phyloP scores from a whole-genome alignment of 208 protist genomes.

The Acanthamoeba castellanii region DNA sequence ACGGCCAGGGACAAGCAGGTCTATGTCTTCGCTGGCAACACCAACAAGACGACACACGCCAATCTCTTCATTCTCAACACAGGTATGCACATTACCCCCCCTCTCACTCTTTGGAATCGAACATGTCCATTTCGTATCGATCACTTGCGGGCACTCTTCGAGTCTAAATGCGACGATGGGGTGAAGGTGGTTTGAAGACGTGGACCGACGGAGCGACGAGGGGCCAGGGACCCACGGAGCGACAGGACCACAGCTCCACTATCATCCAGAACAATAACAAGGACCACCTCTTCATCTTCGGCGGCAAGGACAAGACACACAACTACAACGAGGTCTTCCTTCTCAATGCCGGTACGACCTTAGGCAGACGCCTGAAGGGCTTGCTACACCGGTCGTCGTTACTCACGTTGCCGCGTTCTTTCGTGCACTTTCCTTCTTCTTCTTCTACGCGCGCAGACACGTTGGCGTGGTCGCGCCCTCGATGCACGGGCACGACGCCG shows the following conservation, averaged over 20 bases:
- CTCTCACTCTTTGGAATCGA: neutral
- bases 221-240: constrained; percentile 11
- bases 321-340: constrained; percentile 51
- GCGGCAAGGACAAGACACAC: constrained; percentile 67
- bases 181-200: constrained; percentile 46
- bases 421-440: neutral
- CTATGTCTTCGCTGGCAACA: constrained; percentile 33
- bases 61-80: constrained; percentile 63
- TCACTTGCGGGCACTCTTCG: too few species aligned
- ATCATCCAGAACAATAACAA: constrained; percentile 61
- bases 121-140: neutral
- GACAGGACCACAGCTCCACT: constrained; percentile 13
- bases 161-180: neutral
- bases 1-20: constrained; percentile 26
- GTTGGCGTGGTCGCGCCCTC: constrained; percentile 43
- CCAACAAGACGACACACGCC: constrained; percentile 20
- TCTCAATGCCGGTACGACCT: constrained; percentile 36
- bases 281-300: constrained; percentile 70
- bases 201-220: constrained; percentile 18
- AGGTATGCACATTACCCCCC: neutral
- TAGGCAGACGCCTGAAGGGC: neutral
- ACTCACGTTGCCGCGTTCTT: neutral
- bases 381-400: neutral
- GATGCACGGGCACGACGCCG: constrained; percentile 55
- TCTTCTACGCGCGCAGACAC: neutral